phyloP scores from a whole-genome alignment of 1,284 basidiomycete genomes.

The Ceratobasidium sp. region DNA sequence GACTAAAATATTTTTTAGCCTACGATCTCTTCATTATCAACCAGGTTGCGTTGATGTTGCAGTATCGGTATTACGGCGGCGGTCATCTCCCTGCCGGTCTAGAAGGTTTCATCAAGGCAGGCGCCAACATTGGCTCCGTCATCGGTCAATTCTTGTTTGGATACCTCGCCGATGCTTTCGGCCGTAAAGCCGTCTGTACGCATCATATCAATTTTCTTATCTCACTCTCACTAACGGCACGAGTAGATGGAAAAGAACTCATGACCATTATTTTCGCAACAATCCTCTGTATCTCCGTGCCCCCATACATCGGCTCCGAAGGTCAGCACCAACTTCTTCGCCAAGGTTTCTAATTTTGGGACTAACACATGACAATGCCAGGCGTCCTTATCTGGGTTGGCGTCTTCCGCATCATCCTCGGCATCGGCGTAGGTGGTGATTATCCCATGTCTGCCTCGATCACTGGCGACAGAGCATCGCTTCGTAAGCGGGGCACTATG shows the following conservation, averaged over 20 bases:
- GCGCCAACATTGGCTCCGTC: conserved; percentile 53
- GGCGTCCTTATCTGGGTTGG: conserved; percentile 42
- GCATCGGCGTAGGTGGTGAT: conserved; percentile 44
- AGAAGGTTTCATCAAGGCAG: conserved; percentile 58
- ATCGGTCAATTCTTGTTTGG: conserved; percentile 79
- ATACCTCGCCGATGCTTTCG: conserved; percentile 73
- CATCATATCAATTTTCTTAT: conserved; percentile 31
- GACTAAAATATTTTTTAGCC: conserved; percentile 55
- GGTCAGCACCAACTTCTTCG: background rate
- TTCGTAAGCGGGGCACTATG: conserved; percentile 77
- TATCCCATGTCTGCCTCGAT: conserved; percentile 52
- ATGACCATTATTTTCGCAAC: conserved; percentile 73
- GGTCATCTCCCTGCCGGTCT: conserved; percentile 64
- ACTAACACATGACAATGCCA: conserved; percentile 15
- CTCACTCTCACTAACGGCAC: background rate
- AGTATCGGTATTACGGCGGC: conserved; percentile 69
- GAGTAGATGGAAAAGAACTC: conserved; percentile 75
- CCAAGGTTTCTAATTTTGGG: conserved; percentile 1
- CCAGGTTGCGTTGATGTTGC: conserved; percentile 78
- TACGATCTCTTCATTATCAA: conserved; percentile 85
- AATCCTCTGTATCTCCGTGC: conserved; percentile 42
- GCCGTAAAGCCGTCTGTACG: conserved; percentile 75
- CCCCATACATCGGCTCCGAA: conserved; percentile 29
- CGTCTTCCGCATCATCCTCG: conserved; percentile 44
- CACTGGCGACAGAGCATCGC: conserved; percentile 67